Evolutionary conservation across 1,284 basidiomycete species (phyloP), one percentile per base, ranked within the genome.

Genomic region (Microbotryum intermedium): DNA sequence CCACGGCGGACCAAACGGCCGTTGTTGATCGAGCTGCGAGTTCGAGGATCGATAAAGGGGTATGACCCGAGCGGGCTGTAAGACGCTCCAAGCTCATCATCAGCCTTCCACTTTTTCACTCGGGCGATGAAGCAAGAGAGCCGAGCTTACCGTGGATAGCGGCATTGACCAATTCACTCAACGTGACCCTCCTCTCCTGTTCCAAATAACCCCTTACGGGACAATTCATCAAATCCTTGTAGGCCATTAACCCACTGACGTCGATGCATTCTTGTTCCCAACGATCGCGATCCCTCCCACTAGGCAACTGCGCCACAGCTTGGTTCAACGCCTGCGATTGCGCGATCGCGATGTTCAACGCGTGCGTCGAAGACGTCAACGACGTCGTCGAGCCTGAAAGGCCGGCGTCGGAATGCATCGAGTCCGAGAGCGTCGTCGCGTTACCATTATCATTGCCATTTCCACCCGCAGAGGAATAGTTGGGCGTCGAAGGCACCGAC

Each of bases 161-260:
- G 52, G 82, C 81, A 67, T 92, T 87, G 56, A 94, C 84, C 75
- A 91, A 87, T 60, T 88, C 85, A 1, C 90, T 90, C 6, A 93
- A 80, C 7, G 82, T 82, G 67, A 87, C 84, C 56, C 90, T 80
- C 60, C 88, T 77, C 59, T 81, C 82, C 72, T 85, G 83, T 54
- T 80, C 79, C 60, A 93, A 74, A 72, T 91, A 91, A 53, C 79
- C 80, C 18, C 81, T 77, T 65, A 88, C 49, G 79, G 81, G 73
- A 62, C 85, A 86, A 51, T 78, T 78, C 72, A 89, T 86, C 0
- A 89, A 85, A 4, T 83, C 78, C 26, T 77, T 78, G 72, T 91
- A 92, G 6, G 85, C 87, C 44, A 94, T 77, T 30, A 93, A 74
- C 0, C 84, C 85, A 20, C 82, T 80, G 3, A 93, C 87, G 62